Evolutionary conservation across 345 rosid genomes (phyloP).

Genomic region (Durio zibethinus): DNA sequence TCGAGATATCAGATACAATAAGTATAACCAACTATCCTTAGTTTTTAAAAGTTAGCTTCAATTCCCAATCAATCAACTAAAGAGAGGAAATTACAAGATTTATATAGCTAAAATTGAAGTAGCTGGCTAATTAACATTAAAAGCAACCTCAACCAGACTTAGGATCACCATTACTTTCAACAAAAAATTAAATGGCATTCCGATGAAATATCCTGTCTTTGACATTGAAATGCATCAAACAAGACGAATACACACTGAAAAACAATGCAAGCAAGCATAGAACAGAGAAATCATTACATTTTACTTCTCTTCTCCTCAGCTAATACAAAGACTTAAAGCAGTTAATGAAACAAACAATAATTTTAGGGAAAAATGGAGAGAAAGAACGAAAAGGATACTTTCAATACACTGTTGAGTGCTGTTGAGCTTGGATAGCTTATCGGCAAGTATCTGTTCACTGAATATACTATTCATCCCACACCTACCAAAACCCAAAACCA

Average conservation of each 20-base stretch:
- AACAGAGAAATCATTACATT: neutral
- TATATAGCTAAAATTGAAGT: neutral
- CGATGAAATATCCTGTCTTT: neutral
- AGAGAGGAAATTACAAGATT: neutral
- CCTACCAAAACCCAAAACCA: slow-evolving; percentile 11
- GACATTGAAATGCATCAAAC: neutral
- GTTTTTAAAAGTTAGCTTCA: neutral
- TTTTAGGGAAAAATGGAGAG: neutral
- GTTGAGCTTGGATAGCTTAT: slow-evolving; percentile 96
- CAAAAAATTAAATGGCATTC: neutral
- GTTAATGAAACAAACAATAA: neutral
- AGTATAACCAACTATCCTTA: neutral
- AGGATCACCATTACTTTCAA: neutral
- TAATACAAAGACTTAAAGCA: neutral
- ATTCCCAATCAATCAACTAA: neutral
- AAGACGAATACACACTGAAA: neutral
- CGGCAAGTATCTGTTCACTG: slow-evolving; percentile 89
- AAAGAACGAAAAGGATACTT: slow-evolving; percentile 58
- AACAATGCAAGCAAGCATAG: neutral
- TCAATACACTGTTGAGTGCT: slow-evolving; percentile 95
- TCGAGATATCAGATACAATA: neutral
- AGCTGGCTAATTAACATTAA: neutral
- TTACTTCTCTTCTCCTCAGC: neutral
- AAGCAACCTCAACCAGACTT: neutral
- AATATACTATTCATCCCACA: slow-evolving; percentile 84